Evolutionary conservation across 257 asterid species (phyloP).

Genomic region (Datura wrightii): DNA sequence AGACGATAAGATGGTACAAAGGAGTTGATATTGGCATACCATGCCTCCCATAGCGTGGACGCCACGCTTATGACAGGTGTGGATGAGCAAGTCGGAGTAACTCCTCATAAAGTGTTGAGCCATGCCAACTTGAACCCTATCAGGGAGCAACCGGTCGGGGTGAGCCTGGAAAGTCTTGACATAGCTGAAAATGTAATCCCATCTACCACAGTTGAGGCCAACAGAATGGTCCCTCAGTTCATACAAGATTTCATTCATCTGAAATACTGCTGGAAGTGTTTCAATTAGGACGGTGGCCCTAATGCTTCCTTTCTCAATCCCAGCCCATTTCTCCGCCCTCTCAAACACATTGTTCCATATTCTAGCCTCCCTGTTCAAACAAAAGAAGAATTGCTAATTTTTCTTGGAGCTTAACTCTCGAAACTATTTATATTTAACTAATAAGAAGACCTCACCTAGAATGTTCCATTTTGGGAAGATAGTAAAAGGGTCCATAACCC

Average conservation of each 20-base stretch:
- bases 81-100: conserved; percentile 82
- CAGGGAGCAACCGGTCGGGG: conserved; percentile 87
- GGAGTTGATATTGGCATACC: conserved; percentile 44
- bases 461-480: conserved; percentile 96
- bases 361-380: conserved; percentile 76
- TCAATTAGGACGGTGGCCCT: conserved; percentile 92
- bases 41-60: conserved; percentile 99
- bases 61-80: conserved; percentile 86
- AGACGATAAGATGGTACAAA: background rate
- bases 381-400: background rate
- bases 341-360: conserved; percentile 88
- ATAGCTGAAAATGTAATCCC: conserved; percentile 98
- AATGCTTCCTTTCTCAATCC: conserved; percentile 83
- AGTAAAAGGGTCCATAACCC: conserved; percentile 91
- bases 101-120: conserved; percentile 87
- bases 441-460: conserved; percentile 54
- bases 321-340: conserved; percentile 73
- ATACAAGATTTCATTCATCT: conserved; percentile 88
- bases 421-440: background rate
- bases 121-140: conserved; percentile 92
- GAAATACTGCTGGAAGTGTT: conserved; percentile 96
- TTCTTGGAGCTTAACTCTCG: background rate
- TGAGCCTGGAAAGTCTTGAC: conserved; percentile 90
- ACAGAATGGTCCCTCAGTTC: conserved; percentile 82
- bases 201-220: conserved; percentile 92